Percentiles rank a stretch among this genome's conserved stretches.
Conservation (phyloP, 2,329 filamentous ascomycete genomes). For the Xylaria sp. region DNA sequence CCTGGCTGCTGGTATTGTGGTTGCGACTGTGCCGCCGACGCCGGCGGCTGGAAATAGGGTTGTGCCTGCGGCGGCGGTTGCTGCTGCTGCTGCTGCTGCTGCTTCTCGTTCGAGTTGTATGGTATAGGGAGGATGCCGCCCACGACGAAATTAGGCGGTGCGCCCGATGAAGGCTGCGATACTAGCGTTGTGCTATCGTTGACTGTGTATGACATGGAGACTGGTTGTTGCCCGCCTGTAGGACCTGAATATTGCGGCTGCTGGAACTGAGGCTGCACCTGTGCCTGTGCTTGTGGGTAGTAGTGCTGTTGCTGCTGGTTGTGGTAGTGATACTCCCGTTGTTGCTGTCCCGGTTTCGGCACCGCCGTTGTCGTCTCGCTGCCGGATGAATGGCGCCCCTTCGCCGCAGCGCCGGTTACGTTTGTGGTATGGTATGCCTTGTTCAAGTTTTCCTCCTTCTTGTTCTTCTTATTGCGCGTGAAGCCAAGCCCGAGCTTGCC, state of each 20-base stretch:
- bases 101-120: slow-evolving; percentile 3
- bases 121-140: slow-evolving; percentile 10
- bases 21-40: background rate
- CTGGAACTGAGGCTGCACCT: slow-evolving; percentile 7
- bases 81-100: background rate
- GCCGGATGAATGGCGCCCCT: slow-evolving; percentile 18
- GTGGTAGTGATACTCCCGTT: slow-evolving; percentile 21
- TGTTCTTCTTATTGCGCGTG: slow-evolving; percentile 31
- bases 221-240: slow-evolving; percentile 11
- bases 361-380: slow-evolving; percentile 15
- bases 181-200: slow-evolving; percentile 12
- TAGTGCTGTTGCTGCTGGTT: slow-evolving; percentile 21
- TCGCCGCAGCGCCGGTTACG: background rate
- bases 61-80: slow-evolving; percentile 8
- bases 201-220: slow-evolving; percentile 22
- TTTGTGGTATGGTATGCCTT: slow-evolving; percentile 21
- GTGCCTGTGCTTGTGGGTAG: slow-evolving; percentile 10
- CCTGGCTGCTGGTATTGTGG: slow-evolving; percentile 12
- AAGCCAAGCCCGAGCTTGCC: slow-evolving; percentile 28
- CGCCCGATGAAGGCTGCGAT: slow-evolving; percentile 14
- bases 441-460: slow-evolving; percentile 25
- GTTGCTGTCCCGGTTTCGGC: background rate
- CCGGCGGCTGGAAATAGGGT: slow-evolving; percentile 2
- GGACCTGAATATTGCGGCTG: slow-evolving; percentile 3
- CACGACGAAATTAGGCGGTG: background rate